A percentile compares a stretch with the other conserved stretches of the same genome.
These are phyloP conservation scores for Claviceps sp. DNA, from an alignment of 2,329 filamentous ascomycete species.

Conservation along the genomic window DNA sequence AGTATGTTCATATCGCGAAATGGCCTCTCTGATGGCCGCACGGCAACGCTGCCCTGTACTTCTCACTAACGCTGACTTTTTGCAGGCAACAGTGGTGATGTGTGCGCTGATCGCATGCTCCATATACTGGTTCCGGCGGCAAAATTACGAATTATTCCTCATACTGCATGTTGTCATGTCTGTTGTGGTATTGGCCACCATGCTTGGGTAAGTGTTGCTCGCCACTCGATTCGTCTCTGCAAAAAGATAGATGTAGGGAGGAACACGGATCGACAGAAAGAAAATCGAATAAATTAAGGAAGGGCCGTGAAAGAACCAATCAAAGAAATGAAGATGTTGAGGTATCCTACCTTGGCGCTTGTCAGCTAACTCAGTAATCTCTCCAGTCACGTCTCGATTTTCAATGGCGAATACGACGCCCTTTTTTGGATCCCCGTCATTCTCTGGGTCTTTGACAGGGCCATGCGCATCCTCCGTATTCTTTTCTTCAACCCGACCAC, in stretches of 20 bases:
- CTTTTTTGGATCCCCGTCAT: conserved; percentile 35
- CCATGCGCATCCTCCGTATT: conserved; percentile 29
- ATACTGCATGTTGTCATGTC: conserved; percentile 38
- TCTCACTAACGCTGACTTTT: not conserved
- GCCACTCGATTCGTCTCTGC: not conserved
- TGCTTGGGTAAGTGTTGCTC: conserved; percentile 32
- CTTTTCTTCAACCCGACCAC: conserved; percentile 25
- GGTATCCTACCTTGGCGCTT: too few relatives aligned
- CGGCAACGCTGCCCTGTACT: not conserved
- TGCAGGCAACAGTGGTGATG: conserved; percentile 31
- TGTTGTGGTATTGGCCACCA: conserved; percentile 32
- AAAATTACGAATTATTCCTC: conserved; percentile 39
- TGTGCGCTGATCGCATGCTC: conserved; percentile 32
- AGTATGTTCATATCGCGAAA: conserved; percentile 13
- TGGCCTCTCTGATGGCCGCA: not conserved
- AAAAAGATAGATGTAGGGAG: too few relatives aligned
- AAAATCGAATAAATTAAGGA: not conserved
- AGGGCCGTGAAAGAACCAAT: not conserved
- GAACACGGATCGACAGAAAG: not conserved
- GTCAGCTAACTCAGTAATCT: not conserved
- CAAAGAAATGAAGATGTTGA: not conserved
- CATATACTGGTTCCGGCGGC: conserved; percentile 35
- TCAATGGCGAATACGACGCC: conserved; percentile 31
- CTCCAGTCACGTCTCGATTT: conserved; percentile 36
- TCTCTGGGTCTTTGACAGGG: conserved; percentile 37